Base-by-base conservation (phyloP, 768 basidiomycete genomes). In the Mycena crocata region DNA sequence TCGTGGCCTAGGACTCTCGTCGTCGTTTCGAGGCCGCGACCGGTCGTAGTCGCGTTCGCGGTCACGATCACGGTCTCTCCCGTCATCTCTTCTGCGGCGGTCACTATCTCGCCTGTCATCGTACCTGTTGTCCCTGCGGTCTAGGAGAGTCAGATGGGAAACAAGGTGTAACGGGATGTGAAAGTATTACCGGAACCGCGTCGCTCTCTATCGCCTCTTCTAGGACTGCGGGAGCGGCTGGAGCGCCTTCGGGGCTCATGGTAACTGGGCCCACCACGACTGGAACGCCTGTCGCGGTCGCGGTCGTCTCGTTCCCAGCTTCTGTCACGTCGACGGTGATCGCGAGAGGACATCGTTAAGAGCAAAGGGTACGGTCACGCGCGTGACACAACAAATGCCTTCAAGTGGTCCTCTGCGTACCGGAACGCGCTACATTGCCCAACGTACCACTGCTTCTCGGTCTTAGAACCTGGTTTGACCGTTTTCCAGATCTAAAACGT, bases 281-380 rank as follows among this genome's bases (percentile, higher is more conserved):
- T 68, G 44, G 80, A 69, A 64, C 84, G 78, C 26, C 86, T 80
- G 65, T 86, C 83, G 37, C 80, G 79, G 57, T 79, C 78, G 37
- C 84, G 77, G 50, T 81, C 86, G 30, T 87, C 85, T 61, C 83
- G 83, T 65, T 91, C 90, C 87, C 89, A 87, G 73, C 89, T 89
- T 70, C 89, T 78, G 72, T 91, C 90, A 65, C 87, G 85, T 75
- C 85, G 79, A 26, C 45, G 5, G 45, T 46, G 24, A 19, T 28
- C 45, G 68, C 87, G 86, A 60, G 87, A 88, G 68, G 89, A 87
- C 89, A 91, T 89, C n/a, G n/a, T n/a, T n/a, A n/a, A n/a, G n/a
- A n/a, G n/a, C n/a, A 8, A 17, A 26, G 23, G 57, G 64, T 23
- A 23, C 28, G 44, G 64, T 64, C 57, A 66, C 64, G 54, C n/a